These are phyloP conservation scores for Candida maesae DNA, from an alignment of 805 yeast species.

Conservation along the genomic window DNA sequence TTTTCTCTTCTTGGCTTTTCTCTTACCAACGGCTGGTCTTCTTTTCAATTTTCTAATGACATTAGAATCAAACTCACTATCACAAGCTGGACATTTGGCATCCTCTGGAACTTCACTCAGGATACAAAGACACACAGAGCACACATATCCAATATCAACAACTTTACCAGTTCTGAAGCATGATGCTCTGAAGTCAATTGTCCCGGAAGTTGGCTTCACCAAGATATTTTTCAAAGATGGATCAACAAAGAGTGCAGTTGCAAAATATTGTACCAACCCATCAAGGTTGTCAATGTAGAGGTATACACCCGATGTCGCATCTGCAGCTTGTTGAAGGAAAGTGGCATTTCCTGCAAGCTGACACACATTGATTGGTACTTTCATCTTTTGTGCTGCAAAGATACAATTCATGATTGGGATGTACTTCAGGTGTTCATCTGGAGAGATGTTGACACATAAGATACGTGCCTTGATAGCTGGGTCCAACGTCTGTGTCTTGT, in stretches of 20 bases:
- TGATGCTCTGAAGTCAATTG: slow-evolving; percentile 91
- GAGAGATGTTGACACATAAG: slow-evolving; percentile 60
- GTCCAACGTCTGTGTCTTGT: slow-evolving; percentile 43
- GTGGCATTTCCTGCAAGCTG: slow-evolving; percentile 71
- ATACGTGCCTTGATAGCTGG: slow-evolving; percentile 60
- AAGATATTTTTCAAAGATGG: slow-evolving; percentile 76
- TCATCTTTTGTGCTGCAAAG: slow-evolving; percentile 92
- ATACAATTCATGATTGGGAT: slow-evolving; percentile 94
- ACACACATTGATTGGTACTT: slow-evolving; percentile 85
- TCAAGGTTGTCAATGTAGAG: slow-evolving; percentile 59
- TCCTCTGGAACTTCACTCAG: slow-evolving; percentile 64
- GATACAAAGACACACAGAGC: slow-evolving; percentile 88
- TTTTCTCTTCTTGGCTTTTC: slow-evolving; percentile 35
- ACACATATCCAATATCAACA: slow-evolving; percentile 90
- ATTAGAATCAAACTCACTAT: slow-evolving; percentile 64
- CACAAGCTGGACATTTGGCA: slow-evolving; percentile 82
- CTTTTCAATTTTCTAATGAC: slow-evolving; percentile 55
- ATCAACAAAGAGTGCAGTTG: slow-evolving; percentile 81
- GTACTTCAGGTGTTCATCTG: slow-evolving; percentile 75
- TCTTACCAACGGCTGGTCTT: slow-evolving; percentile 51
- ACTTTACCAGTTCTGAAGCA: slow-evolving; percentile 89
- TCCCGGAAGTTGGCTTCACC: slow-evolving; percentile 75
- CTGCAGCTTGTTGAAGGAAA: slow-evolving; percentile 92
- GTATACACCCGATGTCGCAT: slow-evolving; percentile 90
- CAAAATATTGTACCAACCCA: slow-evolving; percentile 79